Conservation (phyloP, 352 stramenopile genomes). For the Globisporangium emineosum region DNA sequence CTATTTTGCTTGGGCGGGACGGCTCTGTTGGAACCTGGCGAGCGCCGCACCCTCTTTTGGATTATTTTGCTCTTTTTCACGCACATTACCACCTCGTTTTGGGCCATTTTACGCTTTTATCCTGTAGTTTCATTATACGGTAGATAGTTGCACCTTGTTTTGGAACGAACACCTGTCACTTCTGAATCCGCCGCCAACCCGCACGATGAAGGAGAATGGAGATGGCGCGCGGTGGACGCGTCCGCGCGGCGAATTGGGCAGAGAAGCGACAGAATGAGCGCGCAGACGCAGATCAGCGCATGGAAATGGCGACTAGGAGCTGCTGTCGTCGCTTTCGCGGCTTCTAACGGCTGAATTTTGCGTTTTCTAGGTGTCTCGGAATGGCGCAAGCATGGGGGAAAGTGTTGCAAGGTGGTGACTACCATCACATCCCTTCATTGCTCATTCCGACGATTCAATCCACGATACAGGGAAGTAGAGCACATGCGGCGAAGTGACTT, state of each 20-base stretch:
- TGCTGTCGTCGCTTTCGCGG: neutral
- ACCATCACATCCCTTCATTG: neutral
- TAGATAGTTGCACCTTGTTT: slow-evolving; percentile 18
- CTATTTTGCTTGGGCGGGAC: slow-evolving; percentile 8
- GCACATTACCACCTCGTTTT: neutral
- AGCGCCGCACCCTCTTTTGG: slow-evolving; percentile 4
- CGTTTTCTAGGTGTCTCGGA: neutral
- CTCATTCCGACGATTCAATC: neutral
- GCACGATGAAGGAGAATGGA: neutral
- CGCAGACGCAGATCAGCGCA: neutral
- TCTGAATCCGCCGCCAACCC: slow-evolving; percentile 4
- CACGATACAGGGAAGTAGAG: neutral
- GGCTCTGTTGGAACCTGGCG: neutral
- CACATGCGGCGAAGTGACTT: neutral
- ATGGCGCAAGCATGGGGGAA: neutral
- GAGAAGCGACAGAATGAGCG: slow-evolving; percentile 11
- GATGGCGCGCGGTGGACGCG: slow-evolving; percentile 1
- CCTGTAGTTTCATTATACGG: neutral
- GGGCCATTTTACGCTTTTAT: neutral
- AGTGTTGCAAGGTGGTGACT: neutral
- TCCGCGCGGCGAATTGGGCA: neutral
- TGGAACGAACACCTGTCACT: slow-evolving; percentile 7
- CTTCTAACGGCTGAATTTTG: neutral
- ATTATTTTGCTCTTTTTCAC: neutral
- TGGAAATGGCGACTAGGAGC: neutral